These are phyloP conservation scores for Populus ilicifolia DNA, from an alignment of 345 rosid species.

Conservation along the genomic window DNA sequence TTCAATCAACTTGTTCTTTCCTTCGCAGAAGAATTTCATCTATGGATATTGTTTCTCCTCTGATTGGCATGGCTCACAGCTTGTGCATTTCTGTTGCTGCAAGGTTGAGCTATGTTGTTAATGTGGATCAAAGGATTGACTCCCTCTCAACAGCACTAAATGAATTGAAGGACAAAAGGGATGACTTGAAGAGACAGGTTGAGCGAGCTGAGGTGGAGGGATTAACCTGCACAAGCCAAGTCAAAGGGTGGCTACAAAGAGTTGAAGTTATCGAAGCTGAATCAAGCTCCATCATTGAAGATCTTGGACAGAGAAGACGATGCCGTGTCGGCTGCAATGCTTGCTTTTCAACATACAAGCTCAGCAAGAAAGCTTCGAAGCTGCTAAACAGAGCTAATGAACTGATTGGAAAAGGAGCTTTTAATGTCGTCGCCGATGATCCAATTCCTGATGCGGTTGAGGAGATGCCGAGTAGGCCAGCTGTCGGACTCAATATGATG, in stretches of 20 bases:
- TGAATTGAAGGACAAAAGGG: constrained; percentile 19
- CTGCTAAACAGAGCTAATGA: not conserved
- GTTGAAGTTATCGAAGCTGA: constrained; percentile 13
- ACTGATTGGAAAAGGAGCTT: constrained; percentile 4
- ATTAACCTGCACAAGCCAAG: constrained; percentile 10
- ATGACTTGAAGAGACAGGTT: constrained; percentile 13
- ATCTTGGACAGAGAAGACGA: not conserved
- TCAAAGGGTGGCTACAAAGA: constrained; percentile 20
- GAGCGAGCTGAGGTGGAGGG: constrained; percentile 14
- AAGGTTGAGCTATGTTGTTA: not conserved
- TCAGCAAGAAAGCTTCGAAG: constrained; percentile 18
- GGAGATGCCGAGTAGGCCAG: constrained; percentile 19
- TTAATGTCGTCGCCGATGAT: not conserved
- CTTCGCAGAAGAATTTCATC: not conserved
- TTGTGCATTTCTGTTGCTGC: not conserved
- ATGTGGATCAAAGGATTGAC: constrained; percentile 3
- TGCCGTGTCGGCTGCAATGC: not conserved
- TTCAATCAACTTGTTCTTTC: not conserved
- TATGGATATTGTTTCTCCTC: not conserved
- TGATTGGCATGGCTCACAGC: not conserved
- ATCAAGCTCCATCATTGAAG: constrained; percentile 7
- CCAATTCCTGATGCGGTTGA: not conserved
- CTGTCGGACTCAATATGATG: constrained; percentile 17
- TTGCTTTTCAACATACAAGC: not conserved
- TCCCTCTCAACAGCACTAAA: constrained; percentile 4